Conservation (phyloP, 2,329 filamentous ascomycete genomes). For the Acephala macrosclerotiorum region DNA sequence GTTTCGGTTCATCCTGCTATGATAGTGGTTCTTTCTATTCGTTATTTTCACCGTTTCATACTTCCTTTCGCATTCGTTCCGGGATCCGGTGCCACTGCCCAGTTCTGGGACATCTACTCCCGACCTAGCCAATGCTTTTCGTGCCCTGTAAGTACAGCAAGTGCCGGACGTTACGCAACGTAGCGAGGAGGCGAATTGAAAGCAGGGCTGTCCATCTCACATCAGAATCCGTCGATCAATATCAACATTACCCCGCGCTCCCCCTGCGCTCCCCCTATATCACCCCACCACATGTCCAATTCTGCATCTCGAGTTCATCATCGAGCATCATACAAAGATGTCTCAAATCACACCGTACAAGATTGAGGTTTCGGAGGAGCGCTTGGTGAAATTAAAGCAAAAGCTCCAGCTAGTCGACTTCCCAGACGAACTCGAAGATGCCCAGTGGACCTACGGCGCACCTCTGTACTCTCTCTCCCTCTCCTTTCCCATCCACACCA, state of each 20-base stretch:
- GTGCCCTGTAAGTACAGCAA: too few species aligned
- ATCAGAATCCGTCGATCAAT: neutral
- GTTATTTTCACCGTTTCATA: too few species aligned
- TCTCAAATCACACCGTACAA: neutral
- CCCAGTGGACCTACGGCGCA: neutral
- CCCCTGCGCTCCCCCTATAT: neutral
- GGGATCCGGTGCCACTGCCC: too few species aligned
- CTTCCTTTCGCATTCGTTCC: too few species aligned
- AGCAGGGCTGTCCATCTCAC: slow-evolving; percentile 1
- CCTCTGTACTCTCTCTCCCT: neutral
- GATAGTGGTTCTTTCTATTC: too few species aligned
- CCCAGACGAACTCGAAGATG: neutral
- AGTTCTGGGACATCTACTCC: too few species aligned
- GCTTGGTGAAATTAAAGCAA: neutral
- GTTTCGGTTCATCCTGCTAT: too few species aligned
- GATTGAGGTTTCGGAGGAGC: neutral
- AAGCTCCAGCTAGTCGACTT: neutral
- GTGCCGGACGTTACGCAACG: too few species aligned
- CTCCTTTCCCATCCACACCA: neutral
- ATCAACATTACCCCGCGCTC: too few species aligned
- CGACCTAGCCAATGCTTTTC: too few species aligned
- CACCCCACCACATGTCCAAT: neutral
- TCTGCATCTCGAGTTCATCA: neutral
- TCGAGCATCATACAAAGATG: neutral
- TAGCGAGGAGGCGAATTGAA: too few species aligned